Base-by-base conservation (phyloP, 169 alveolate genomes). In the Theileria annulata region DNA sequence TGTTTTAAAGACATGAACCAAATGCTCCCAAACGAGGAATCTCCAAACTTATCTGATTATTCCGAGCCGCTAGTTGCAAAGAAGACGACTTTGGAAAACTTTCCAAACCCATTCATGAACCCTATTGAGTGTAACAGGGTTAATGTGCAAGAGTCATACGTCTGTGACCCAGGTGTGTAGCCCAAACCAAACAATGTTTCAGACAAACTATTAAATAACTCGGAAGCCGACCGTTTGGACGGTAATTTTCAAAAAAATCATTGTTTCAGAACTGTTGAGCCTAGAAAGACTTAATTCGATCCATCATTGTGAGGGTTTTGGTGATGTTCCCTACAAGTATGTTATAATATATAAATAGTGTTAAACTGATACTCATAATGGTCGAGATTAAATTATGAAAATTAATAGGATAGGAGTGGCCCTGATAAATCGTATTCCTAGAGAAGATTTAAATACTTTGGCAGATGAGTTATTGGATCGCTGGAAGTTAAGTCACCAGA, bases 151-250 rank as follows among this genome's bases (percentile, higher is more conserved):
- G 85, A 86, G 74, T 90, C 94, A 25, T 90, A 86, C 77, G 54
- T 90, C 25, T 90, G 94, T 42, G 94, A 90, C 74, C 94, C 94
- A 35, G 91, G 91, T 81, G 71, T 70, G 74, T 47, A 13, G 17
- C 23, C 25, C 1, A 30, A 67, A 19, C 47, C 21, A 31, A 27
- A 64, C 5, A 13, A 17, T 4, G 23, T 15, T 31, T 19, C 74
- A 81, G 90, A 77, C 67, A 76, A 75, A 3, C 37, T 84, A 15
- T 83, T 84, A 31, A 63, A 54, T 21, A 62, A 68, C 59, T 72
- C 71, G 5, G 90, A 84, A 30, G 90, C 90, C 21, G 90, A 84
- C 62, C 81, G 87, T 17, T 60, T 84, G 8, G 90, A 84, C 42
- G 90, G 87, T 79, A 79, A 35, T 17, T 15, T 19, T 30, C 35